phyloP scores from a whole-genome alignment of 1,284 basidiomycete genomes.

The Macrocystidia cucumis region DNA sequence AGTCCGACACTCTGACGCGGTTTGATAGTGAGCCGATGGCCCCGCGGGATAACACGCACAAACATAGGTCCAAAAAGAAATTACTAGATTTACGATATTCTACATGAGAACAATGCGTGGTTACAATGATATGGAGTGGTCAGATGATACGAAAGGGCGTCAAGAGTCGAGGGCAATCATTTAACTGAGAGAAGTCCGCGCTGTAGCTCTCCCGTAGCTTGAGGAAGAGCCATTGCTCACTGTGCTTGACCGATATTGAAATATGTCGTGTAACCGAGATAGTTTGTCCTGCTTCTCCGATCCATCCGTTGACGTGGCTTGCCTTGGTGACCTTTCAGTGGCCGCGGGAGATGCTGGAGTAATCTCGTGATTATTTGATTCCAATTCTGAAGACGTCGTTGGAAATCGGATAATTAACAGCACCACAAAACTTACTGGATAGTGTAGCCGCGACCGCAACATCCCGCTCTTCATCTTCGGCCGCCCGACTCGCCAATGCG shows the following conservation, averaged over 20 bases:
- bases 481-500: constrained; percentile 74
- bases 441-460: constrained; percentile 72
- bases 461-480: constrained; percentile 76
- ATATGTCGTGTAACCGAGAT: constrained; percentile 69
- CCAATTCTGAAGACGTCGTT: constrained; percentile 43
- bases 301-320: constrained; percentile 19
- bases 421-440: constrained; percentile 47
- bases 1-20: background rate
- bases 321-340: constrained; percentile 21
- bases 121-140: constrained; percentile 5
- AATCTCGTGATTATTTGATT: constrained; percentile 40
- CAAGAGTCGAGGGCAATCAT: no score
- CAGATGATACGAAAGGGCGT: constrained; percentile 1
- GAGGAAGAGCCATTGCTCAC: constrained; percentile 56
- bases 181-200: constrained; percentile 18
- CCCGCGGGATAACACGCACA: no score
- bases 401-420: constrained; percentile 5
- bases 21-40: no score
- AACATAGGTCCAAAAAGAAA: no score
- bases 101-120: constrained; percentile 2
- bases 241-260: constrained; percentile 73
- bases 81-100: constrained; percentile 6
- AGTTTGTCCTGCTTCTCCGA: constrained; percentile 52
- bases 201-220: constrained; percentile 22
- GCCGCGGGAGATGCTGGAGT: constrained; percentile 20